Conservation (phyloP, 202 grass and related monocot species). For the Thinopyrum obtusiflorum region DNA sequence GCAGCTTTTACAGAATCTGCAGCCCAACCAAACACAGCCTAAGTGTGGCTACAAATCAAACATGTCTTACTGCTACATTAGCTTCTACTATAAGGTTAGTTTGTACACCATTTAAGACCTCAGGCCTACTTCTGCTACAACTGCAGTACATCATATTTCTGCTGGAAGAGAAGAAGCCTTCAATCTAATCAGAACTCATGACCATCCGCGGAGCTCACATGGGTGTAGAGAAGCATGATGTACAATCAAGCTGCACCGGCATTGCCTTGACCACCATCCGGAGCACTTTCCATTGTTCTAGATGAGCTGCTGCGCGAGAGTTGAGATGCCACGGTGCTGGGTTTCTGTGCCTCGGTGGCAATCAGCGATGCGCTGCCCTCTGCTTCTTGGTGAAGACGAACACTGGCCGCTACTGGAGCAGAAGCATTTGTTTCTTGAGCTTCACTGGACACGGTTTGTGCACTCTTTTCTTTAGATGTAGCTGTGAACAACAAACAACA, state of each 20-base stretch:
- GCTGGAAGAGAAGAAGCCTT: neutral
- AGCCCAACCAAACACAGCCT: no score
- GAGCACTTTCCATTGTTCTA: conserved; percentile 38
- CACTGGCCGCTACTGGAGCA: neutral
- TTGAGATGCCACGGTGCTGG: conserved; percentile 25
- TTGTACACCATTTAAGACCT: neutral
- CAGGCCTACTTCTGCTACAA: neutral
- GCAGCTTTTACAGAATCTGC: no score
- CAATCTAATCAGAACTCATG: neutral
- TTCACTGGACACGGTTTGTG: conserved; percentile 40
- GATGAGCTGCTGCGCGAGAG: conserved; percentile 41
- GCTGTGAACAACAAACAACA: conserved; percentile 3
- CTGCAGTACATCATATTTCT: neutral
- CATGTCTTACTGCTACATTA: neutral
- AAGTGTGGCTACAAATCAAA: no score
- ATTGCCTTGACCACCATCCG: conserved; percentile 11
- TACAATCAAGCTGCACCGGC: neutral
- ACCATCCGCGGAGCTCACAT: neutral
- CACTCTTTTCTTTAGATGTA: conserved; percentile 42
- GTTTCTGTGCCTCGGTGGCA: conserved; percentile 37
- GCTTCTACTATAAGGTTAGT: neutral
- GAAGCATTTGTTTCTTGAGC: conserved; percentile 32
- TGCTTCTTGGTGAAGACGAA: conserved; percentile 21
- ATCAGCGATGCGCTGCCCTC: neutral
- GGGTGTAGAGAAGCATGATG: neutral